phyloP scores from a whole-genome alignment of 768 basidiomycete species.

The Suillus hirtellus region DNA sequence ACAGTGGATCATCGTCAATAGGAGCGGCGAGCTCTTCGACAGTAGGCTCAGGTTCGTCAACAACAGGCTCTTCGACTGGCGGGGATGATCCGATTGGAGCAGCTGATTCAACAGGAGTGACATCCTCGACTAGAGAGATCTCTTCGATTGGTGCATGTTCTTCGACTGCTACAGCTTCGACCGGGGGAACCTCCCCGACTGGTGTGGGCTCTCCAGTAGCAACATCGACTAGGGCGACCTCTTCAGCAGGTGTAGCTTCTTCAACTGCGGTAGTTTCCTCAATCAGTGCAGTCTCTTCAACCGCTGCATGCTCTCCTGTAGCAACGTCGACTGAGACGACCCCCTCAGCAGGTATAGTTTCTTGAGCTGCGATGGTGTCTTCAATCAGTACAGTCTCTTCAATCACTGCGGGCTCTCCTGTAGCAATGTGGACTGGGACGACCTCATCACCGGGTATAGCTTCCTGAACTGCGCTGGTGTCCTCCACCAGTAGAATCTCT shows the following conservation, averaged over 20 bases:
- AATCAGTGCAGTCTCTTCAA: background rate
- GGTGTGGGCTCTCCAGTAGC: background rate
- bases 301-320: background rate
- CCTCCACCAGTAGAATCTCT: background rate
- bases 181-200: background rate
- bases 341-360: background rate
- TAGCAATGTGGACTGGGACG: background rate
- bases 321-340: background rate
- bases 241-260: background rate
- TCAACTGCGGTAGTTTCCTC: conserved; percentile 1
- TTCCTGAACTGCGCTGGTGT: background rate
- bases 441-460: background rate
- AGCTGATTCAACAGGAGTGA: background rate
- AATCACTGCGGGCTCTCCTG: background rate
- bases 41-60: background rate
- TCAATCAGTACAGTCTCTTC: background rate
- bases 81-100: background rate
- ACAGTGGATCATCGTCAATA: background rate
- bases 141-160: background rate
- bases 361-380: background rate
- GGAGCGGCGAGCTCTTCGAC: background rate
- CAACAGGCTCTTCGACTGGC: background rate
- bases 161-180: background rate
- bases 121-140: background rate
- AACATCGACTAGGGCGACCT: background rate